Conservation (phyloP, 441 rosid species). For the Pelargonium cotyledonis region DNA sequence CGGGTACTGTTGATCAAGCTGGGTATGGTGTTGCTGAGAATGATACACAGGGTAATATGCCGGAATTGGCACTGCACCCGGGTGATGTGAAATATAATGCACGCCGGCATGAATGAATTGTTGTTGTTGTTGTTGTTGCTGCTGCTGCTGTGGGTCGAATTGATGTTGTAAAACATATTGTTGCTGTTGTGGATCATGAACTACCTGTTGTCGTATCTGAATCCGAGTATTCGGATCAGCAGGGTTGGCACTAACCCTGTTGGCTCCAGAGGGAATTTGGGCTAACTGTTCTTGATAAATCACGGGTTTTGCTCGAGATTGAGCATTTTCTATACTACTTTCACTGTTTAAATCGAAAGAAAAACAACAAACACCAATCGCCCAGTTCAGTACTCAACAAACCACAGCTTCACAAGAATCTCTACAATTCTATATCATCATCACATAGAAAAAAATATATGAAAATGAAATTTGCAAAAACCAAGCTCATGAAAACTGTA, state of each 20-base stretch:
- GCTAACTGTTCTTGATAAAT: slow-evolving; percentile 37
- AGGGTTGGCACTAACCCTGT: slow-evolving; percentile 36
- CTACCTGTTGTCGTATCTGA: slow-evolving; percentile 42
- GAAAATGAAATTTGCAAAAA: no score
- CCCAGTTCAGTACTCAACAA: slow-evolving; percentile 27
- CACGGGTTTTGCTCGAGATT: slow-evolving; percentile 50
- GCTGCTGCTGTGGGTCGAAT: slow-evolving; percentile 15
- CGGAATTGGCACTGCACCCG: slow-evolving; percentile 48
- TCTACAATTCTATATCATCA: background rate
- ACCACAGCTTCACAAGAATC: no score
- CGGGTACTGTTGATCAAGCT: slow-evolving; percentile 76
- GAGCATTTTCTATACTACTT: slow-evolving; percentile 57
- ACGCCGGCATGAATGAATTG: slow-evolving; percentile 63
- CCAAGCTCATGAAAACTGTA: background rate
- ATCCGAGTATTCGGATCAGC: slow-evolving; percentile 41
- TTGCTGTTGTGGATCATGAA: slow-evolving; percentile 50
- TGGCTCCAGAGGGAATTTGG: slow-evolving; percentile 18
- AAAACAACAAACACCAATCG: slow-evolving; percentile 20
- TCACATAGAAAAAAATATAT: background rate
- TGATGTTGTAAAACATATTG: slow-evolving; percentile 28
- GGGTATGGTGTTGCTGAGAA: slow-evolving; percentile 52
- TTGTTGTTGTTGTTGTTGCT: slow-evolving; percentile 42
- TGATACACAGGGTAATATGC: slow-evolving; percentile 70
- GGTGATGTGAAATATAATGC: slow-evolving; percentile 73
- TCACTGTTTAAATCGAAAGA: slow-evolving; percentile 19